phyloP scores from a whole-genome alignment of 441 rosid genomes.

The Eutrema salsugineum region DNA sequence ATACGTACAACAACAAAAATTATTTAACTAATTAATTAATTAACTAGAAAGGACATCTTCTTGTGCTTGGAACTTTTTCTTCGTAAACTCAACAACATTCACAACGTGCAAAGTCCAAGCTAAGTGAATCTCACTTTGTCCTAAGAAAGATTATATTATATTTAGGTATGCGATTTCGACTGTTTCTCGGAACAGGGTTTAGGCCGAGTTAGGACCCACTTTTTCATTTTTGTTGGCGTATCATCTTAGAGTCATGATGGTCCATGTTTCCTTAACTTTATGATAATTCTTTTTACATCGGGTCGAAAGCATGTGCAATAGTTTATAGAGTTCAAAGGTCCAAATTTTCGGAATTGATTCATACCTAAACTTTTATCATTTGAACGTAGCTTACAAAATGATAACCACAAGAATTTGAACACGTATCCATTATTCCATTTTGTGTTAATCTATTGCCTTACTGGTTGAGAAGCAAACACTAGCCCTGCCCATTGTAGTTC shows the following conservation, averaged over 20 bases:
- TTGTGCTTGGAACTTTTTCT: constrained; percentile 28
- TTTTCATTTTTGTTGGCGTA: constrained; percentile 9
- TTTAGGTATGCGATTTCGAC: neutral
- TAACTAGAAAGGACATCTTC: constrained; percentile 10
- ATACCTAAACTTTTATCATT: constrained; percentile 2
- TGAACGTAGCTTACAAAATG: neutral
- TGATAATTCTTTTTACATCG: neutral
- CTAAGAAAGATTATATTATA: constrained; percentile 19
- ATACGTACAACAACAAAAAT: neutral
- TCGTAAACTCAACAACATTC: constrained; percentile 30
- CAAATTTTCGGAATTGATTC: neutral
- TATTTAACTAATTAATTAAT: neutral
- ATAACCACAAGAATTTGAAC: neutral
- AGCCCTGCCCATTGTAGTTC: neutral
- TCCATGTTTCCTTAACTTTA: neutral
- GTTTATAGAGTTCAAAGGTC: neutral
- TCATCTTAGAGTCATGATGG: constrained; percentile 4
- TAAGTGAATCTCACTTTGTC: constrained; percentile 22
- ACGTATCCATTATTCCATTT: neutral
- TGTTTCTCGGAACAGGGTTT: constrained; percentile 6
- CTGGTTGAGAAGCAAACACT: neutral
- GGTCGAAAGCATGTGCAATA: constrained; percentile 21
- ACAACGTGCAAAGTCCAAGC: constrained; percentile 19
- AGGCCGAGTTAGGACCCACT: constrained; percentile 16
- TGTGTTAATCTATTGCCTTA: neutral